Conservation (phyloP, 2,329 filamentous ascomycete species). For the Ophiostoma ips region DNA sequence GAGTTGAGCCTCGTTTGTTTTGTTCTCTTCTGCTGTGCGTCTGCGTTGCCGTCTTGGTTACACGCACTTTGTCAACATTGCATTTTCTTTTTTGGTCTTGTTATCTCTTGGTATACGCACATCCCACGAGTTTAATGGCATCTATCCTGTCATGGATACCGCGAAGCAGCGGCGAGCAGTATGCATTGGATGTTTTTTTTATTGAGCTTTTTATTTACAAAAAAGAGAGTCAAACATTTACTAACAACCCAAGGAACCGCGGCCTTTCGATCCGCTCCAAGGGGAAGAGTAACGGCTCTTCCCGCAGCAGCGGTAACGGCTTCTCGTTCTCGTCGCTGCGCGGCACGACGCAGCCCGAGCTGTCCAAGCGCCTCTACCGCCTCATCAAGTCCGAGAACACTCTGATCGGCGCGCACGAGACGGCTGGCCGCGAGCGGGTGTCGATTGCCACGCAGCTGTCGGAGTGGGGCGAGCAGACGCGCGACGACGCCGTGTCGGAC, state of each 20-base stretch:
- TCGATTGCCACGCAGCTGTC: conserved; percentile 81
- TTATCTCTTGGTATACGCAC: no score
- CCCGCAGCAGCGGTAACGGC: conserved; percentile 30
- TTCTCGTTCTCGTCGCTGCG: conserved; percentile 83
- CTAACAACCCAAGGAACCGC: conserved; percentile 33
- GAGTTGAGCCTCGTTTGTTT: not conserved
- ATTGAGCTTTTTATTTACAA: not conserved
- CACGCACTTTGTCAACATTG: no score
- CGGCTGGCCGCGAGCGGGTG: conserved; percentile 69
- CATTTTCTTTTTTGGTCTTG: no score
- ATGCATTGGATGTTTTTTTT: not conserved
- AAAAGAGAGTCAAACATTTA: no score
- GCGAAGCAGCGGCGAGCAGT: conserved; percentile 11
- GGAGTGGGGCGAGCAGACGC: conserved; percentile 89
- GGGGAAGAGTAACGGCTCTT: conserved; percentile 25
- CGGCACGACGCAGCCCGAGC: conserved; percentile 70
- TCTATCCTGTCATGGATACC: conserved; percentile 11
- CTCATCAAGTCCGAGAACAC: conserved; percentile 94
- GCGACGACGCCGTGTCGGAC: conserved; percentile 75
- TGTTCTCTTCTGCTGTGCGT: not conserved
- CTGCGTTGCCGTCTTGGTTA: no score
- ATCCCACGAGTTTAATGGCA: not conserved
- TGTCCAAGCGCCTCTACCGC: conserved; percentile 76
- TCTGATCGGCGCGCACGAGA: conserved; percentile 71
- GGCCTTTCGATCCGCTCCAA: conserved; percentile 60